Conservation (phyloP, 495 filamentous ascomycete species). For the Tuber indicum region DNA sequence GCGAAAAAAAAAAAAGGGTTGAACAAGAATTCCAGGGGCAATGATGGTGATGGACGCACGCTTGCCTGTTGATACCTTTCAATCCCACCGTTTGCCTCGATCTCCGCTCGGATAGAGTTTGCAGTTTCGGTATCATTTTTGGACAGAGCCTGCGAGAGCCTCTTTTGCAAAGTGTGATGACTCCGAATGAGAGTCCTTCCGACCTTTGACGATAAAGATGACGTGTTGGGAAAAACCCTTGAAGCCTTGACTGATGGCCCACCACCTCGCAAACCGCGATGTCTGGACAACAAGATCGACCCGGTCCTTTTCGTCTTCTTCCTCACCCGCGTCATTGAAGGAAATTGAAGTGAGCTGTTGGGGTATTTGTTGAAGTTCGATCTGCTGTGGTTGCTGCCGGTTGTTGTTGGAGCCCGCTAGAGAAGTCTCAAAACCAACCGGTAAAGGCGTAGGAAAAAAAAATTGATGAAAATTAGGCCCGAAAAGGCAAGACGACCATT, state of each 20-base stretch:
- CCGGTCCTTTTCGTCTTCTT: constrained; percentile 33
- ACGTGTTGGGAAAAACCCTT: constrained; percentile 46
- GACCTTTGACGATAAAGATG: constrained; percentile 67
- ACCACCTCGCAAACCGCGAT: constrained; percentile 26
- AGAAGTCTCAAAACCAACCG: not conserved
- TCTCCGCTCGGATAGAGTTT: constrained; percentile 53
- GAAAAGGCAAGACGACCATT: not conserved
- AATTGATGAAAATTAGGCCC: not conserved
- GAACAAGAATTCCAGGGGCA: not conserved
- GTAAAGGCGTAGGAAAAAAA: not conserved
- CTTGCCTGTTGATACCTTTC: constrained; percentile 83
- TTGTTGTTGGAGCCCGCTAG: not conserved
- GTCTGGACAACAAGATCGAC: constrained; percentile 39
- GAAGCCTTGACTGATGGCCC: constrained; percentile 22
- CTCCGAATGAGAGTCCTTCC: constrained; percentile 74
- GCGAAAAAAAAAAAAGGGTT: not conserved
- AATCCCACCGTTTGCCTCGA: constrained; percentile 67
- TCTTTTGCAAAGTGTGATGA: constrained; percentile 79
- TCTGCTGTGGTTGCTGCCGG: not conserved
- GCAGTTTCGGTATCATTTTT: constrained; percentile 56
- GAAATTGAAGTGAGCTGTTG: constrained; percentile 4
- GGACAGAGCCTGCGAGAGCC: constrained; percentile 58
- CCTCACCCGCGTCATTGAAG: constrained; percentile 33
- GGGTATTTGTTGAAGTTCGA: not conserved
- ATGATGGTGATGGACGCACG: constrained; percentile 46